Base-by-base conservation (phyloP, 768 basidiomycete species). In the Collybia sordida region DNA sequence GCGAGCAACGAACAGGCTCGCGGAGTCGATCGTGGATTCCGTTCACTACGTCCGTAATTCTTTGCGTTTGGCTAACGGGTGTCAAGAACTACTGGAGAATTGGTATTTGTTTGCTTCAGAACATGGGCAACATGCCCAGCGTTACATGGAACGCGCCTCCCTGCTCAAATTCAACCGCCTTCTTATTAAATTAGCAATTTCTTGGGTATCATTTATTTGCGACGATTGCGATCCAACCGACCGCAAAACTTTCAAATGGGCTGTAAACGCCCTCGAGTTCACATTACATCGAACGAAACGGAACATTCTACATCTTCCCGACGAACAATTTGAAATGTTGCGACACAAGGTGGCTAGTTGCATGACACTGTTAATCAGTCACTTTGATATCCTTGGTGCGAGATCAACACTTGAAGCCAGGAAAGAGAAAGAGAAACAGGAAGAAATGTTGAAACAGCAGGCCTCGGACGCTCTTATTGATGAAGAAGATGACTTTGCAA, bases 51-150 rank as follows among this genome's bases (percentile, higher is more conserved):
- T 98, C 17, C 85, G 87, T 25, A 78, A 72, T 31, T 82, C 87
- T 2, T 72, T 93, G 46, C 72, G 73, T 24, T 72, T 78, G 37
- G 75, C 82, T 0, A 70, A 72, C 27, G 85, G 80, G 34, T 84
- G 83, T 48, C 94, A 95, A 62, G 95, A 97, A 54, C 72, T 94
- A 34, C 74, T 93, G 49, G 91, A 90, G 56, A 95, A 90, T 63
- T 99, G 96, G 93, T 98, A 91, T 61, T 70, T 84, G 22, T 98
- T 97, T 62, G 93, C 94, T n/a, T 93, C 95, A 11, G 93, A 98
- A 57, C 93, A 97, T 64, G 94, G 93, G 1, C 85, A 90, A 52
- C 90, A 95, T 59, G 90, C 88, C 7, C 87, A 93, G 59, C 84
- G 86, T 56, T 85, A 90, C 64, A 90, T 97, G 86, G 93, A 96